Evolutionary conservation across 495 filamentous ascomycete species (phyloP).

Genomic region (Trichoderma gamsii): DNA sequence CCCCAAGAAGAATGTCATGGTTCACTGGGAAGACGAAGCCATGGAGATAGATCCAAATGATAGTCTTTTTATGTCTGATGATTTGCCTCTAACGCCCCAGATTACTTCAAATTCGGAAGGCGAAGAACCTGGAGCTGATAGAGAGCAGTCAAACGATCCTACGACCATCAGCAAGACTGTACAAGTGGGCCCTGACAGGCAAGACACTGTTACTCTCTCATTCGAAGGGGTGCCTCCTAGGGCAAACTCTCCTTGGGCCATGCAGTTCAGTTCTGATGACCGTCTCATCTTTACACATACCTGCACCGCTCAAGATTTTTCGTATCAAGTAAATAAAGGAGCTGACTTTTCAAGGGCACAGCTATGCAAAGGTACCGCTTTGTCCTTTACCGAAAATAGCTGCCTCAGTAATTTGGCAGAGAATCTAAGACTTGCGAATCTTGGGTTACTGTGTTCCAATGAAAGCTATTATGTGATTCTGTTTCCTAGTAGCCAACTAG

Average conservation of each 20-base stretch:
- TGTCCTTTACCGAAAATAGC: neutral
- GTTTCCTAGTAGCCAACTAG: neutral
- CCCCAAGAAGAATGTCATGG: neutral
- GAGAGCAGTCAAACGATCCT: neutral
- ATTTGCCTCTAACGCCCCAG: neutral
- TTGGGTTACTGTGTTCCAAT: neutral
- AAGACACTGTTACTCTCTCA: neutral
- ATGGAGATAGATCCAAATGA: neutral
- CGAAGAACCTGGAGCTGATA: neutral
- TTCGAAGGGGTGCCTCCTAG: neutral
- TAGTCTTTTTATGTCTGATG: neutral
- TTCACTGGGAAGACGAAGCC: neutral
- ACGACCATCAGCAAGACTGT: neutral
- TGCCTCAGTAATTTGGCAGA: neutral
- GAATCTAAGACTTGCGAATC: neutral
- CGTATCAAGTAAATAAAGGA: neutral
- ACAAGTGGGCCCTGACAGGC: neutral
- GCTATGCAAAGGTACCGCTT: neutral
- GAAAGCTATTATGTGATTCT: neutral
- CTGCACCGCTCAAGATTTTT: neutral
- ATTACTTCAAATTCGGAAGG: neutral
- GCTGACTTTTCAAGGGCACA: neutral
- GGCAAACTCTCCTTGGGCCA: neutral
- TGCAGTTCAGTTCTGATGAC: neutral
- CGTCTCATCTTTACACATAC: slow-evolving; percentile 4